These are phyloP conservation scores for Endocladia muricata DNA, from an alignment of 31 red algal species.

Conservation along the genomic window DNA sequence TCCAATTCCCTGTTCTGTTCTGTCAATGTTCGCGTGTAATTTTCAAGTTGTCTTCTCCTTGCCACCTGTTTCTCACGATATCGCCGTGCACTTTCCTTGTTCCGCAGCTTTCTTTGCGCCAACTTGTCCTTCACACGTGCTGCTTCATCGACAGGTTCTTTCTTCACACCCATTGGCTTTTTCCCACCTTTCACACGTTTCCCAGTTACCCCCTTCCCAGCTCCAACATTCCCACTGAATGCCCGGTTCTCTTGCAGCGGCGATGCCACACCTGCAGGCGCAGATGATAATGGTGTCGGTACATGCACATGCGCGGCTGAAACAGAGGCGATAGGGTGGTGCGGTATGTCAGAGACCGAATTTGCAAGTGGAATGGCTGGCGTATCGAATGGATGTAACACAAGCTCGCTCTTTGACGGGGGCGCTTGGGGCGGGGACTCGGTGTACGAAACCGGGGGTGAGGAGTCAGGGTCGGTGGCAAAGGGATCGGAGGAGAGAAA, in stretches of 20 bases:
- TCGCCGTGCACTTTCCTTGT: conserved; percentile 58
- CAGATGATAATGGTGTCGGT: background rate
- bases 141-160: background rate
- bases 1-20: conserved; percentile 68
- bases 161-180: background rate
- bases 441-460: background rate
- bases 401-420: conserved; percentile 29
- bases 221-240: background rate
- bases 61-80: conserved; percentile 76
- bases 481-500: conserved; percentile 37
- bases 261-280: background rate
- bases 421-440: background rate
- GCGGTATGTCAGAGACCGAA: background rate
- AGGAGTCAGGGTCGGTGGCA: background rate
- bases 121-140: conserved; percentile 50
- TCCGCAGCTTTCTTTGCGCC: conserved; percentile 50
- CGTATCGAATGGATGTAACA: conserved; percentile 43
- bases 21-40: conserved; percentile 38
- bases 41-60: conserved; percentile 46
- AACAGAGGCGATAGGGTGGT: conserved; percentile 11
- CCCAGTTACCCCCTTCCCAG: background rate
- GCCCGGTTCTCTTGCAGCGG: background rate
- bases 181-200: background rate
- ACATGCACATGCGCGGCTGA: background rate
- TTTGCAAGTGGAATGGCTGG: conserved; percentile 24